These are phyloP conservation scores for Miscanthus sacchariflorus DNA, from an alignment of 202 grass and related monocot genomes.

Conservation along the genomic window DNA sequence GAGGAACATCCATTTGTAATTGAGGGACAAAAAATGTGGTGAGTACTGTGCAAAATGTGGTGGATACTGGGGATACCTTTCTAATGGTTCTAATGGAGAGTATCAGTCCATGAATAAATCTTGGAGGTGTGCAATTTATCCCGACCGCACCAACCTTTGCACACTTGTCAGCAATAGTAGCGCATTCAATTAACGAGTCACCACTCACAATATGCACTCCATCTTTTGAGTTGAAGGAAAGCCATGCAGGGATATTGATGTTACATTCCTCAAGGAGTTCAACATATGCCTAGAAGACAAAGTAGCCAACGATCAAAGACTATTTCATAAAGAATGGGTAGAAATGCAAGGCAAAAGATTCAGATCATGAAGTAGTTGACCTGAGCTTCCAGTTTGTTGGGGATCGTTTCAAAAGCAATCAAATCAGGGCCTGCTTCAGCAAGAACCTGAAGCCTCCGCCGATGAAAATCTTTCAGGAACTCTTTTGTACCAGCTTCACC, in stretches of 20 bases:
- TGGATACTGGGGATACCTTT: constrained; percentile 59
- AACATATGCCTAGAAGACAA: constrained; percentile 75
- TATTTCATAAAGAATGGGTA: constrained; percentile 35
- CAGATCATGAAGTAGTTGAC: constrained; percentile 36
- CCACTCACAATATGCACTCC: constrained; percentile 84
- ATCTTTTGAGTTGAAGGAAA: constrained; percentile 98
- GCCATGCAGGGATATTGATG: constrained; percentile 86
- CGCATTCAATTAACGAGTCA: constrained; percentile 81
- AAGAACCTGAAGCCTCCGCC: constrained; percentile 78
- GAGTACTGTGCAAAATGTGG: background rate
- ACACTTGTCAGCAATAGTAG: constrained; percentile 76
- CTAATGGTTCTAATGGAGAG: constrained; percentile 68
- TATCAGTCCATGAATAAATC: constrained; percentile 92
- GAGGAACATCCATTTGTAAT: background rate
- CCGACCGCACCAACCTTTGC: constrained; percentile 77
- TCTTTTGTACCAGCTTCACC: constrained; percentile 69
- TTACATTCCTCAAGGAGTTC: constrained; percentile 88
- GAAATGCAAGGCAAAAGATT: constrained; percentile 35
- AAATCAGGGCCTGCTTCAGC: constrained; percentile 83
- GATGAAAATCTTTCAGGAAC: constrained; percentile 92
- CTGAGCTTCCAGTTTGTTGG: constrained; percentile 98
- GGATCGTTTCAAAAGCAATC: constrained; percentile 96
- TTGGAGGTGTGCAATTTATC: constrained; percentile 96
- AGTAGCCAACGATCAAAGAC: constrained; percentile 14
- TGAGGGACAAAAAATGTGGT: background rate